These are phyloP conservation scores for Emmonsiellopsis sp. DNA, from an alignment of 2,329 filamentous ascomycete genomes.

Conservation along the genomic window DNA sequence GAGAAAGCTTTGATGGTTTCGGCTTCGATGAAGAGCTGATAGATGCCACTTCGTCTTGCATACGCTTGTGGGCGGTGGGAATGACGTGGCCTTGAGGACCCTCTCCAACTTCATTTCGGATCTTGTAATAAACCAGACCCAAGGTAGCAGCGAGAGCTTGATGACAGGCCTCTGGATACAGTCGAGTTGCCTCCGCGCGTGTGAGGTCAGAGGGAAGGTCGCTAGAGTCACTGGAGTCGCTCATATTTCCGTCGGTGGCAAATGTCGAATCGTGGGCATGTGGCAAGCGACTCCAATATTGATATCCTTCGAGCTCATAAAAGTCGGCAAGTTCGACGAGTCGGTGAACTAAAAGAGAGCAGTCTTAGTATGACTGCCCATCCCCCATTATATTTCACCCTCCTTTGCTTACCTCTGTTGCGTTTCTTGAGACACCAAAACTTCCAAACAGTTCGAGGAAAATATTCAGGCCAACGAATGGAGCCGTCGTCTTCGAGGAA, in stretches of 20 bases:
- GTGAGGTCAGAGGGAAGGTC: conserved; percentile 26
- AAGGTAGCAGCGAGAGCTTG: conserved; percentile 30
- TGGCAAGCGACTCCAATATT: conserved; percentile 30
- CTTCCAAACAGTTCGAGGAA: conserved; percentile 30
- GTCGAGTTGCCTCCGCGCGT: conserved; percentile 25
- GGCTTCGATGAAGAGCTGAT: conserved; percentile 21
- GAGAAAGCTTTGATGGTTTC: conserved; percentile 27
- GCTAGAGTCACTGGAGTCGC: conserved; percentile 30
- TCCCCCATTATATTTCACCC: not conserved
- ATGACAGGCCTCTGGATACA: conserved; percentile 30
- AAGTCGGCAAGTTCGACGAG: conserved; percentile 31
- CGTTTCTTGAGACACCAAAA: conserved; percentile 35
- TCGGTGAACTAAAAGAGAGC: conserved; percentile 23
- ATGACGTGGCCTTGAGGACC: conserved; percentile 19
- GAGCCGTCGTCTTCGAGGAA: conserved; percentile 25
- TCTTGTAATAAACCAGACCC: conserved; percentile 33
- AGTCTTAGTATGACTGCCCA: conserved; percentile 1
- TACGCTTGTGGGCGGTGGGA: conserved; percentile 23
- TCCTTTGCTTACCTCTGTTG: conserved; percentile 25
- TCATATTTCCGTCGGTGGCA: conserved; percentile 18
- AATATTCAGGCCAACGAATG: conserved; percentile 27
- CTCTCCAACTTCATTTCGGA: conserved; percentile 31
- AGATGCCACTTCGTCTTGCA: conserved; percentile 25
- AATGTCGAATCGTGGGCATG: conserved; percentile 18
- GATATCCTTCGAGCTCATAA: conserved; percentile 29